Evolutionary conservation across 2,329 filamentous ascomycete genomes (phyloP).

Genomic region (Penicillium sp.): DNA sequence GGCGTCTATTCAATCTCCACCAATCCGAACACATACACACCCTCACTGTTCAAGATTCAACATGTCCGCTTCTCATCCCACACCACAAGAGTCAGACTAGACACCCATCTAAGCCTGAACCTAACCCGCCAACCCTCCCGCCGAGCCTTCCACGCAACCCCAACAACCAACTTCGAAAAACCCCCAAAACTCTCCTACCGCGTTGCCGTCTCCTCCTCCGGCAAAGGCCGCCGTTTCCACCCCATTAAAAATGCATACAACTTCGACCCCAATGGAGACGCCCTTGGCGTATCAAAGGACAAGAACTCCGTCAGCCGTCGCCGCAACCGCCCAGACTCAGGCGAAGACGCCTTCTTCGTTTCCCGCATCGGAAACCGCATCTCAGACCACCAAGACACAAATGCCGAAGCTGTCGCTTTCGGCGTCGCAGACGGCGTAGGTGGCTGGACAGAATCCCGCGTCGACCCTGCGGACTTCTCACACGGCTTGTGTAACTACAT

Average conservation of each 20-base stretch:
- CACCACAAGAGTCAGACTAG: not conserved
- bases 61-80: not conserved
- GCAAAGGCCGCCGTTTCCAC: slow-evolving; percentile 67
- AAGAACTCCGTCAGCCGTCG: slow-evolving; percentile 55
- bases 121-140: not conserved
- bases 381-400: slow-evolving; percentile 33
- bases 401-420: slow-evolving; percentile 65
- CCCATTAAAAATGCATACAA: slow-evolving; percentile 68
- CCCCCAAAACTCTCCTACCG: slow-evolving; percentile 58
- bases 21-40: slow-evolving; percentile 7
- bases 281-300: slow-evolving; percentile 38
- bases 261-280: slow-evolving; percentile 57
- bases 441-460: slow-evolving; percentile 87
- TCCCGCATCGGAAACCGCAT: slow-evolving; percentile 61
- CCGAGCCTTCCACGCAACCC: slow-evolving; percentile 3
- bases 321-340: slow-evolving; percentile 68
- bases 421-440: slow-evolving; percentile 93
- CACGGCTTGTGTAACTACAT: slow-evolving; percentile 93
- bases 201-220: slow-evolving; percentile 71
- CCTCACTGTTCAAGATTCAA: not conserved
- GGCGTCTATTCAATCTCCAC: slow-evolving; percentile 17
- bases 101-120: not conserved
- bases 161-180: not conserved
- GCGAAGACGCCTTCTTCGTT: slow-evolving; percentile 96
- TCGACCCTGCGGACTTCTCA: slow-evolving; percentile 93